Evolutionary conservation across 2,329 filamentous ascomycete genomes (phyloP), one percentile per base, ranked within the genome.

Genomic region (Thielaviopsis musarum): DNA sequence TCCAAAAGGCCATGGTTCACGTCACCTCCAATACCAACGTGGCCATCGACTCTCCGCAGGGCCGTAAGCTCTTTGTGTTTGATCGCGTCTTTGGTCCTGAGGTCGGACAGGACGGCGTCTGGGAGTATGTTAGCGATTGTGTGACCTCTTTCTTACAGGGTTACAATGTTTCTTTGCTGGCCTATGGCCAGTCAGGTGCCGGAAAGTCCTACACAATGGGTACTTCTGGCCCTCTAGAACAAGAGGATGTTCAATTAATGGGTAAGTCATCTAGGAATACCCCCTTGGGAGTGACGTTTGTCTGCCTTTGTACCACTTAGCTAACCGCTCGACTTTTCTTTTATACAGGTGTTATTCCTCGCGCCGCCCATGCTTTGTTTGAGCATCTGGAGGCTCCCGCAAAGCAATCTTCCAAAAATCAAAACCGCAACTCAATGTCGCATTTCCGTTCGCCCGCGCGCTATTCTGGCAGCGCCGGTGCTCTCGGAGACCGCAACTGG

Each of bases 141-240:
- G 87, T 97, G 65, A 82, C 78, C 66, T 88, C 91, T 2, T 98
- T 98, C 66, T 76, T 93, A 1, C 89, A 96, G 69, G 93, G 93
- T 59, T 98, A 97, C 79, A 98, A 98, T 81, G 93, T 98, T 61
- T 98, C 93, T 3, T 82, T 98, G 56, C 76, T 98, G 66, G 93
- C 93, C 54, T 98, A 98, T 68, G 93, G 93, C 65, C 93, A 98
- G 75, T 98, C 93, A 28, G 93, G 93, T 60, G 90, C 93, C 12
- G 93, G 93, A 66, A 98, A 98, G 74, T 97, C 91, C 2, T 97
- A 95, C 69, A 98, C 93, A 0, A 98, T 98, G 93, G 93, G 93
- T 60, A 98, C 93, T 0, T 90, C 91, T 0, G 90, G 90, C 4
- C 88, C 91, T 1, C 71, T 71, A 22, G 91, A 96, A 67, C 86